Base-by-base conservation (phyloP, 495 filamentous ascomycete species). In the Halenospora varia region DNA sequence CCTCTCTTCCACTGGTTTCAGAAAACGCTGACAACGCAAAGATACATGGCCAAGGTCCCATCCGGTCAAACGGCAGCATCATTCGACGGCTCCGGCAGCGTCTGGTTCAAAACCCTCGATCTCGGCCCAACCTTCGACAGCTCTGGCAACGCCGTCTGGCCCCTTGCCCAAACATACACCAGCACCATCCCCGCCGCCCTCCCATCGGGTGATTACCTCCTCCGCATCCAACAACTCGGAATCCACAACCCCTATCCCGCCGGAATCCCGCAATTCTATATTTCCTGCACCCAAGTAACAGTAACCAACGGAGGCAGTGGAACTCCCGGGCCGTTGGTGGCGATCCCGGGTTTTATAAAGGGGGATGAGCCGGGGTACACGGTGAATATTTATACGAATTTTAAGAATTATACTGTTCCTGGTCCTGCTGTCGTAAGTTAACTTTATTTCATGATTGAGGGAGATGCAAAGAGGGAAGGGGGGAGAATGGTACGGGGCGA, bases 171-270 rank as follows among this genome's bases (percentile, higher is more conserved):
- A 53, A 65, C 68, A 19, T 85, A 83, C 68, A 70, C 67, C 19
- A 77, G 73, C 69, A 79, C 71, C 44, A 79, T 87, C 59, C 82
- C 82, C 13, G 70, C 72, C 59, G 73, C 71, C 51, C 72, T 83
- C 60, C 71, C 77, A 0, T 69, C 67, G 47, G 84, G 84, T 51
- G 78, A 85, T 55, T 87, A 87, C 57, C 78, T 87, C 51, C 70
- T 86, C 50, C 77, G 84, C 2, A 79, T 81, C 52, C 82, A 86
- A 64, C 76, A 77, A 18, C 75, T 86, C n/a, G 82, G 74, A 41
- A 78, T 84, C 61, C 81, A 85, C 70, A 84, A 84, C 72, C 79
- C 78, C 54, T 67, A 65, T 9, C 76, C 67, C 44, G 76, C 73
- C 25, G 61, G 55, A 55, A 73, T 69, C 10, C 77, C 70, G 41